These are phyloP conservation scores for Saccharum hybrid DNA, from an alignment of 202 grass and related monocot species.

Conservation along the genomic window DNA sequence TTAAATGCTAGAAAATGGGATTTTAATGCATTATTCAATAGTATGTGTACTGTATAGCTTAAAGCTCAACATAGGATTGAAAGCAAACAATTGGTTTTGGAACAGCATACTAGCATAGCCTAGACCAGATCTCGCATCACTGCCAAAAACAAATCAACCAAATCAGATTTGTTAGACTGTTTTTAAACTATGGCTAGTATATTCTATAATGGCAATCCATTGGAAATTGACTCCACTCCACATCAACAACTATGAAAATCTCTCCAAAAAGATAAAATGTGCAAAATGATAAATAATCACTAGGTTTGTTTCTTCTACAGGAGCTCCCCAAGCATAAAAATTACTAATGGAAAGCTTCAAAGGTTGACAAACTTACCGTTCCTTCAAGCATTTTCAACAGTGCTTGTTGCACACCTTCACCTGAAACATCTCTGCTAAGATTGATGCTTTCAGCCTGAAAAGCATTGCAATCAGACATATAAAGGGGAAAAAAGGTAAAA, in stretches of 20 bases:
- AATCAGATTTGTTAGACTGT: not conserved
- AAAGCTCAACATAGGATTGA: slow-evolving; percentile 21
- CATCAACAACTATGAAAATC: not conserved
- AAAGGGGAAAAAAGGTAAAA: not conserved
- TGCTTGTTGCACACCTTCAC: slow-evolving; percentile 82
- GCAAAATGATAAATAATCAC: not conserved
- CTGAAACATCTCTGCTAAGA: slow-evolving; percentile 76
- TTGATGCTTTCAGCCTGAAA: slow-evolving; percentile 70
- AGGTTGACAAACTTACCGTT: slow-evolving; percentile 51
- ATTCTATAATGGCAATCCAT: slow-evolving; percentile 16
- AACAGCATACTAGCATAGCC: slow-evolving; percentile 4
- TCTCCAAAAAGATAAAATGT: not conserved
- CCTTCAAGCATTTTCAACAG: slow-evolving; percentile 81
- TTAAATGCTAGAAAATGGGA: not conserved
- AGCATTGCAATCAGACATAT: not conserved
- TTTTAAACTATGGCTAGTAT: not conserved
- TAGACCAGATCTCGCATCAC: not conserved
- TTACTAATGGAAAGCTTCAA: not conserved
- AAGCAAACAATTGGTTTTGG: not conserved
- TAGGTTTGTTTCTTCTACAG: slow-evolving; percentile 3
- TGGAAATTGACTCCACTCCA: slow-evolving; percentile 5
- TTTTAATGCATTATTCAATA: not conserved
- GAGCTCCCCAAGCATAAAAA: not conserved
- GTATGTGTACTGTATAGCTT: not conserved
- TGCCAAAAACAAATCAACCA: not conserved